Evolutionary conservation across 2,329 filamentous ascomycete species (phyloP), one percentile per base, ranked within the genome.

Genomic region (Calonectria pteridis): DNA sequence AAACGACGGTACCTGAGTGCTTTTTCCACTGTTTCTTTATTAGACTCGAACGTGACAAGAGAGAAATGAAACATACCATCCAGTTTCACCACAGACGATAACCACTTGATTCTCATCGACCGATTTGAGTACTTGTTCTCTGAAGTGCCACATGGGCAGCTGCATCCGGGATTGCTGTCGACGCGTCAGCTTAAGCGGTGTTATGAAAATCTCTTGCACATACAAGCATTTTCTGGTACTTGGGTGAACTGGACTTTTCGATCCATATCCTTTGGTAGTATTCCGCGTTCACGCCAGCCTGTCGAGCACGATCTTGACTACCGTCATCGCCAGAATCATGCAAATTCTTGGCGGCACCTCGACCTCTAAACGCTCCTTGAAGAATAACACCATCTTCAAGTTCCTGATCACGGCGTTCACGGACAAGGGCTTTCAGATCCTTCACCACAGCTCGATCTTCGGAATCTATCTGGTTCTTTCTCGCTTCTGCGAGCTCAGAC

Each of bases 61-160:
- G 20, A 13, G 11, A 13, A 13, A 26, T 23, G 23, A 9, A 55
- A 37, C 20, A 79, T 87, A 90, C 89, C 94, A 98, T 78, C 97
- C 97, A 3, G 97, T 99, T 85, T 99, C 97, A 82, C 97, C 97
- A 82, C 96, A 98, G 35, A 99, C 91, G 73, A 99, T 98, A 13
- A 97, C 93, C 13, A 98, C 94, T 80, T 97, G 96, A 77, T 98
- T 91, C 28, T 90, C 88, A 59, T 95, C 93, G 35, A 99, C 93
- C 2, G 94, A 91, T 31, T 91, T 88, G 16, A 98, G 86, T 10
- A 98, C 95, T 64, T 95, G 90, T 16, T 94, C 87, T 77, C 93
- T 93, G 83, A 97, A 98, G 16, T 91, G 89, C 91, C 94, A 98
- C 88, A 99, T 98, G 0, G 97, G 97, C 23, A 99, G 89, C 78